These are phyloP conservation scores for Colletotrichum musae DNA, from an alignment of 2,329 filamentous ascomycete genomes.

Conservation along the genomic window DNA sequence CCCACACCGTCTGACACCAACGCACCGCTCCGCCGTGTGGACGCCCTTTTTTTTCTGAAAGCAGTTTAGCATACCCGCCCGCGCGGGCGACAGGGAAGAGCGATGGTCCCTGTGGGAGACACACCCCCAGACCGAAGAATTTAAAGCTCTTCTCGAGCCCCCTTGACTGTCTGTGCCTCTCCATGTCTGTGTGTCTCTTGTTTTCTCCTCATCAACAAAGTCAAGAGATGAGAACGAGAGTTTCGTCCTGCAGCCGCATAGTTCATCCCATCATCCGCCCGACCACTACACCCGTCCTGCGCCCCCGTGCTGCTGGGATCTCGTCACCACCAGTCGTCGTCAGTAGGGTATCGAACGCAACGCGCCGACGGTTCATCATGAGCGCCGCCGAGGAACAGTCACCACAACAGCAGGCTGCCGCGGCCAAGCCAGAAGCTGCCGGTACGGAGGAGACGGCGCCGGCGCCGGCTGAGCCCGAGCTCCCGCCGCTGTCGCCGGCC, in stretches of 20 bases:
- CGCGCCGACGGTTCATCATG: conserved; percentile 4
- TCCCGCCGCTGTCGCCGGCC: conserved; percentile 74
- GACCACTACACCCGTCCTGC: background rate
- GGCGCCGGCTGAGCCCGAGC: conserved; percentile 32
- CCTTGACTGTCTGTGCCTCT: background rate
- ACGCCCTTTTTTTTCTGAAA: conserved; percentile 7
- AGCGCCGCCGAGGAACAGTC: conserved; percentile 25
- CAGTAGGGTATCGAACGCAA: background rate
- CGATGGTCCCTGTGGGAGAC: background rate
- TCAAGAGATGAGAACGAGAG: conserved; percentile 17
- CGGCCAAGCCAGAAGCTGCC: background rate
- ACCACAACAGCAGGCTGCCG: background rate
- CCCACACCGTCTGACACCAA: too few species aligned
- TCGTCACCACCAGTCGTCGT: too few species aligned
- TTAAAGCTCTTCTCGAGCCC: background rate
- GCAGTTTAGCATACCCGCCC: conserved; percentile 31
- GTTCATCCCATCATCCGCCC: conserved; percentile 9
- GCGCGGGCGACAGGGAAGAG: conserved; percentile 24
- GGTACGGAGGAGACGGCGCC: background rate
- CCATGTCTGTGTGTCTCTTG: background rate
- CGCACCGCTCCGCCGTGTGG: background rate
- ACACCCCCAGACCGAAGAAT: background rate
- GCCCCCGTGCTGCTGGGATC: too few species aligned
- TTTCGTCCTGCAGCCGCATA: background rate
- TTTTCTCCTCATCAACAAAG: background rate